A percentile compares a stretch with the other conserved stretches of the same genome.
These are phyloP conservation scores for Physcomitrellopsis africana DNA, from an alignment of 225 moss, liverwort and hornwort genomes.

Conservation along the genomic window DNA sequence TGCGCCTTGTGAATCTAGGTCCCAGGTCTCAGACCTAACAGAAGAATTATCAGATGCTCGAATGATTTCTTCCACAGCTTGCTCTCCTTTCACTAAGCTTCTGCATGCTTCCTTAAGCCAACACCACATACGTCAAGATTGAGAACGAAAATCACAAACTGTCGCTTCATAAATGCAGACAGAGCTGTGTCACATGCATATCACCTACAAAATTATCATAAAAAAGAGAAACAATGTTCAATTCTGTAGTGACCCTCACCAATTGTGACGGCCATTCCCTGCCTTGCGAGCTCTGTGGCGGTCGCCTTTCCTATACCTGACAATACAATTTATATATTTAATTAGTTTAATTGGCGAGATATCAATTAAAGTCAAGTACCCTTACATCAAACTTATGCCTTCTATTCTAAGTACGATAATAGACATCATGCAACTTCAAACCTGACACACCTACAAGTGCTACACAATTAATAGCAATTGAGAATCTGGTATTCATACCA, in stretches of 20 bases:
- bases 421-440: background rate
- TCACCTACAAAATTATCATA: too few relatives aligned
- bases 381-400: background rate
- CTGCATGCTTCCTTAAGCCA: conserved; percentile 80
- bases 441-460: background rate
- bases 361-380: background rate
- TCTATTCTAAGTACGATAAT: background rate
- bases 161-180: background rate
- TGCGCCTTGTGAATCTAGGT: background rate
- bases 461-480: background rate
- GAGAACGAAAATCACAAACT: background rate
- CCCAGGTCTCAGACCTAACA: conserved; percentile 55
- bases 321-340: background rate
- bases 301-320: conserved; percentile 88
- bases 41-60: conserved; percentile 55
- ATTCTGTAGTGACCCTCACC: conserved; percentile 41
- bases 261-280: conserved; percentile 81
- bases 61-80: conserved; percentile 72
- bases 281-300: conserved; percentile 76
- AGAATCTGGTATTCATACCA: conserved; percentile 38
- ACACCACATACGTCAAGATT: conserved; percentile 32
- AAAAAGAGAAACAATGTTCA: too few relatives aligned
- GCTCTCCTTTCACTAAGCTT: conserved; percentile 63
- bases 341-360: too few relatives aligned
- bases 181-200: background rate